Conservation (phyloP, 225 moss, liverwort and hornwort species). For the Pleurozium schreberi region DNA sequence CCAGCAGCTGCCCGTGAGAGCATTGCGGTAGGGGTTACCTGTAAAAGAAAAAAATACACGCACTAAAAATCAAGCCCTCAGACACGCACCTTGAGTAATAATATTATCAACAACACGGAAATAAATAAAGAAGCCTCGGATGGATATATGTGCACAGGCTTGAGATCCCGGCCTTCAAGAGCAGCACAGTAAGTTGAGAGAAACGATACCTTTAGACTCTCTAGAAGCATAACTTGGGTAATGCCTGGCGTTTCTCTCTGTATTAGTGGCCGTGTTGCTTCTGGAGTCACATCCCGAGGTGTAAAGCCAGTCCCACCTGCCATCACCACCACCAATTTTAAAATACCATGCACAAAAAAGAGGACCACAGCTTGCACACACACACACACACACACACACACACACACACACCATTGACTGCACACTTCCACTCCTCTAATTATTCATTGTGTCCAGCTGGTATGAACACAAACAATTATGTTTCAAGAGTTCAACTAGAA, state of each 20-base stretch:
- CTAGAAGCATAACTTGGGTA: conserved; percentile 87
- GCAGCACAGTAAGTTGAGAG: background rate
- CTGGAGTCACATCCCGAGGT: conserved; percentile 86
- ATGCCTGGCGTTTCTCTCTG: conserved; percentile 78
- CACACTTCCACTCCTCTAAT: background rate
- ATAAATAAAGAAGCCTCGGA: background rate
- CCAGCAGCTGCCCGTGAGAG: conserved; percentile 87
- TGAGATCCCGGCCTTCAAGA: background rate
- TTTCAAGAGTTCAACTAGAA: background rate
- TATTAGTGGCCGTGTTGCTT: conserved; percentile 76
- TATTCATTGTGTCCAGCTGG: background rate
- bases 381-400: too few species aligned
- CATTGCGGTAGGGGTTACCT: conserved; percentile 98
- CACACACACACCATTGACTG: background rate
- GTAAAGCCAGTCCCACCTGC: conserved; percentile 95
- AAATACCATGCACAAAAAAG: background rate
- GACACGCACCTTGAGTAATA: background rate
- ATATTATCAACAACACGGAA: background rate
- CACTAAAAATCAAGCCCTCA: background rate
- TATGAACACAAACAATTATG: background rate
- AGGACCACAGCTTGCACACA: background rate
- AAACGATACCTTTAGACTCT: conserved; percentile 68
- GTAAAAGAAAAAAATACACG: background rate
- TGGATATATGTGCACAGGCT: background rate
- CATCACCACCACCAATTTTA: background rate